These are phyloP conservation scores for Tremellales sp. DNA, from an alignment of 1,284 basidiomycete species.

Conservation along the genomic window DNA sequence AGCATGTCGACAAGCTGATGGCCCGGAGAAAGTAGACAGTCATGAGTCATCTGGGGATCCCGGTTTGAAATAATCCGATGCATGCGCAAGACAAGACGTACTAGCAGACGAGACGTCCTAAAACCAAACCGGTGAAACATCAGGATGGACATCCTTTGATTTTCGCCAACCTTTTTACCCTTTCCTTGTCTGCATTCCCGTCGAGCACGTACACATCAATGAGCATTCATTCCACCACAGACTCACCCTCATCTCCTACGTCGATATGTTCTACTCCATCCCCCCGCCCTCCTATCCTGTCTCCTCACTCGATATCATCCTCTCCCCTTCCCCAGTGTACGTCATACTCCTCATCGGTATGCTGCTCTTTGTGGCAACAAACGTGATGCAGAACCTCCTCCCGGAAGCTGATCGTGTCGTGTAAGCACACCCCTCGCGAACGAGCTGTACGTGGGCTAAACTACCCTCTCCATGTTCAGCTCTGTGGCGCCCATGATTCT, in stretches of 20 bases:
- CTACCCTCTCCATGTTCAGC: slow-evolving; percentile 7
- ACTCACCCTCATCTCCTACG: too few relatives aligned
- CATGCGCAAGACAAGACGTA: too few relatives aligned
- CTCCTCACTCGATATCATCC: background rate
- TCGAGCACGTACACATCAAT: too few relatives aligned
- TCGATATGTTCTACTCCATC: background rate
- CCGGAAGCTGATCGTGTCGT: slow-evolving; percentile 22
- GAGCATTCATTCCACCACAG: too few relatives aligned
- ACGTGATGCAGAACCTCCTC: slow-evolving; percentile 28
- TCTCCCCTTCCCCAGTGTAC: slow-evolving; percentile 27
- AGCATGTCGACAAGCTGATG: slow-evolving; percentile 35
- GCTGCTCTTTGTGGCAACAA: slow-evolving; percentile 33
- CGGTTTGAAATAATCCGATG: too few relatives aligned
- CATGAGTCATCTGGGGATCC: too few relatives aligned
- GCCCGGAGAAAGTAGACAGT: slow-evolving; percentile 11
- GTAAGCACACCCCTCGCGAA: slow-evolving; percentile 9
- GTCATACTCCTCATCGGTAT: slow-evolving; percentile 32
- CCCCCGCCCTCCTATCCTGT: background rate
- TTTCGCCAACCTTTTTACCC: background rate
- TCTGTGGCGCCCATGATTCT: slow-evolving; percentile 28
- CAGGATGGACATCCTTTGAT: background rate
- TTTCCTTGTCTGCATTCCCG: background rate
- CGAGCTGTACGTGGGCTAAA: background rate
- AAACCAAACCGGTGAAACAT: background rate
- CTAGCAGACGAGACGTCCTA: too few relatives aligned